These are phyloP conservation scores for Zea mays DNA, from an alignment of 176 grass and related monocot genomes.

Conservation along the genomic window DNA sequence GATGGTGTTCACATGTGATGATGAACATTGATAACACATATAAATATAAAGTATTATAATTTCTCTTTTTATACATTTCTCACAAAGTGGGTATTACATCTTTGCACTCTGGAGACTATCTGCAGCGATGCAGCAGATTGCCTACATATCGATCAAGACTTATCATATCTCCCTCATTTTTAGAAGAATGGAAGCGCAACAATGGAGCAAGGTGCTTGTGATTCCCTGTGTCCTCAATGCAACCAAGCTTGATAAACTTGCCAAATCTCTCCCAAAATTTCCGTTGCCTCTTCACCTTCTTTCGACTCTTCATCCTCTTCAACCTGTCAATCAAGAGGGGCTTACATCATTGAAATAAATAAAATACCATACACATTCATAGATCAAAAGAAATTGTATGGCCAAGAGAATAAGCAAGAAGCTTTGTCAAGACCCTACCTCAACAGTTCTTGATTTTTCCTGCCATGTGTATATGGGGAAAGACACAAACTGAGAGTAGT, in stretches of 20 bases:
- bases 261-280: constrained; percentile 93
- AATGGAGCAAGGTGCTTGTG: constrained; percentile 71
- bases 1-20: too few species aligned
- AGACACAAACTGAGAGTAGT: constrained; percentile 85
- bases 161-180: constrained; percentile 69
- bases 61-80: too few species aligned
- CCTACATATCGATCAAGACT: constrained; percentile 40
- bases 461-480: constrained; percentile 91
- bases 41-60: too few species aligned
- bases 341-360: background rate
- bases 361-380: background rate
- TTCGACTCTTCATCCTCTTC: constrained; percentile 68
- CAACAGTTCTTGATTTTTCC: constrained; percentile 83
- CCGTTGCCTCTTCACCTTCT: constrained; percentile 68
- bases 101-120: too few species aligned
- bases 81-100: too few species aligned
- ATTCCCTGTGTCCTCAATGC: constrained; percentile 89
- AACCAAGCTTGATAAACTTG: constrained; percentile 81
- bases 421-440: constrained; percentile 38
- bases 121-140: too few species aligned
- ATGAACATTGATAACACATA: too few species aligned
- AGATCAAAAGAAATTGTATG: background rate
- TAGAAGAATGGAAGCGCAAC: constrained; percentile 71
- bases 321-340: constrained; percentile 38
- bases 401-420: constrained; percentile 9